These are phyloP conservation scores for Colletotrichum siamense DNA, from an alignment of 2,329 filamentous ascomycete genomes.

Conservation along the genomic window DNA sequence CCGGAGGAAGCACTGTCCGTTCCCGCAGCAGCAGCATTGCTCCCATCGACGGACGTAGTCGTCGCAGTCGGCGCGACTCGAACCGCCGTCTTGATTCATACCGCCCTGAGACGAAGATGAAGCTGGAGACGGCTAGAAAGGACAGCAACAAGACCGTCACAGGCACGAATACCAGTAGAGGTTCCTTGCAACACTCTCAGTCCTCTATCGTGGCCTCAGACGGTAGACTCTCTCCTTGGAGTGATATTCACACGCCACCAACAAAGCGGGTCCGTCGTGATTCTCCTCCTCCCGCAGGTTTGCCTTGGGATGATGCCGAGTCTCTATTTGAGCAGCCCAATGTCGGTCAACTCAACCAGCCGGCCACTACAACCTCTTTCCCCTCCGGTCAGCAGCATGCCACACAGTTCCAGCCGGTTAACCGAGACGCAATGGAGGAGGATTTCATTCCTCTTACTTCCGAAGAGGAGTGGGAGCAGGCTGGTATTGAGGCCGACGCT, in stretches of 20 bases:
- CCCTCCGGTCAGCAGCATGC: background rate
- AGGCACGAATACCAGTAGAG: background rate
- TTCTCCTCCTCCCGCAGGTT: background rate
- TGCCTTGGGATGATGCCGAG: background rate
- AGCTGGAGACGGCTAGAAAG: background rate
- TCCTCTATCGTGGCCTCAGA: background rate
- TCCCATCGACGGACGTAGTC: background rate
- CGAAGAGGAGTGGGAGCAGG: background rate
- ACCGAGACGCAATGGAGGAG: background rate
- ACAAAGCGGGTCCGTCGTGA: background rate
- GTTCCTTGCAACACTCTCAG: background rate
- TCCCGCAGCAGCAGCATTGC: background rate
- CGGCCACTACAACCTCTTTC: background rate
- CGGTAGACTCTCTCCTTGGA: conserved; percentile 32
- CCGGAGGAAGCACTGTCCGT: background rate
- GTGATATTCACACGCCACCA: conserved; percentile 22
- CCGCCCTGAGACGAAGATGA: background rate
- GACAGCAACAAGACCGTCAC: background rate
- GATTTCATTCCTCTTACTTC: background rate
- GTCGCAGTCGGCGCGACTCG: background rate
- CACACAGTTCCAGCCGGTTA: background rate
- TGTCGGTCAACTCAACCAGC: background rate
- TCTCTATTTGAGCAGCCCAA: background rate
- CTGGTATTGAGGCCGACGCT: background rate
- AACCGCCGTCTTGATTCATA: background rate